A percentile compares a stretch with the other conserved stretches of the same genome.
phyloP scores from a whole-genome alignment of 495 filamentous ascomycete genomes.

The Penicillium mononematosum region DNA sequence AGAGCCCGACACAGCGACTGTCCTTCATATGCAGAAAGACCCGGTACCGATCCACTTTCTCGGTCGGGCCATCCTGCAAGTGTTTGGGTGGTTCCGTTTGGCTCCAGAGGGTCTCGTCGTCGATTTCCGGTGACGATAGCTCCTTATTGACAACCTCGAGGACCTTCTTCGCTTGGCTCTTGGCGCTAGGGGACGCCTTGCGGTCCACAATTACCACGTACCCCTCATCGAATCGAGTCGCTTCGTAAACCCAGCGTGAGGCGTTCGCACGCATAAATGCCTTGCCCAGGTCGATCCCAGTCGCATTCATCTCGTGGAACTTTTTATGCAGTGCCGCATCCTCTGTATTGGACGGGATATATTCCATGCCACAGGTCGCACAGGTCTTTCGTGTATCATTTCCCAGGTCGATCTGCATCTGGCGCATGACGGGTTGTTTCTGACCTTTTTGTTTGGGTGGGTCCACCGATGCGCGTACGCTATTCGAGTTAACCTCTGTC shows the following conservation, averaged over 20 bases:
- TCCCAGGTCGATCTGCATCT: conserved; percentile 68
- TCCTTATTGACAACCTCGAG: conserved; percentile 68
- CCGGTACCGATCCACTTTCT: conserved; percentile 58
- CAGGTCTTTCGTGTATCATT: conserved; percentile 59
- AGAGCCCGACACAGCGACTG: conserved; percentile 64
- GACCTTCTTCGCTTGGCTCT: conserved; percentile 58
- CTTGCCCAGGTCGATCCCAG: conserved; percentile 63
- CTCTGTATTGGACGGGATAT: conserved; percentile 63
- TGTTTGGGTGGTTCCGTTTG: conserved; percentile 43
- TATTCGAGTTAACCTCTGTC: conserved; percentile 53
- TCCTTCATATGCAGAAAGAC: conserved; percentile 63
- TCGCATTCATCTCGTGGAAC: conserved; percentile 64
- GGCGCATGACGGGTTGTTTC: conserved; percentile 48
- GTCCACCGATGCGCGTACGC: conserved; percentile 44
- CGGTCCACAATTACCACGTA: conserved; percentile 59
- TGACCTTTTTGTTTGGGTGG: conserved; percentile 38
- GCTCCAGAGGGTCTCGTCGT: conserved; percentile 60
- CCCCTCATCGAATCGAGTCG: conserved; percentile 45
- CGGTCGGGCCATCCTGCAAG: conserved; percentile 31
- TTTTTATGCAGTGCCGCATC: conserved; percentile 64
- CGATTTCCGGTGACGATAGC: conserved; percentile 60
- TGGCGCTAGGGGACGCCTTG: conserved; percentile 51
- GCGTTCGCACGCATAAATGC: conserved; percentile 50
- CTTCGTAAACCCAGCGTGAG: conserved; percentile 48
- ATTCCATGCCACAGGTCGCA: conserved; percentile 67